Percentiles rank a stretch among this genome's conserved stretches.
Conservation (phyloP, 768 basidiomycete genomes). For the Rickenella mellea region DNA sequence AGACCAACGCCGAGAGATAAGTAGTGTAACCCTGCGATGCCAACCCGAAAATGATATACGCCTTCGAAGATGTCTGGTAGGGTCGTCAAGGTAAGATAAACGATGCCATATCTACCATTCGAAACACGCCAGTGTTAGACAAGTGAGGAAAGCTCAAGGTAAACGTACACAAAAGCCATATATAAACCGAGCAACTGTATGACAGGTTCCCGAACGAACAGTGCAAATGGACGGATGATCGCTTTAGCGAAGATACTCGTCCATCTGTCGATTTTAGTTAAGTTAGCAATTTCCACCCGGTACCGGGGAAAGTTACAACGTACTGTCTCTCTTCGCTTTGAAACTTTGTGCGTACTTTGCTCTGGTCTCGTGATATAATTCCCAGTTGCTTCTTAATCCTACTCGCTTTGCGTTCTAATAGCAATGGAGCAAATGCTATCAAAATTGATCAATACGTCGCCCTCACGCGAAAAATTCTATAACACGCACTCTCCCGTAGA, state of each 20-base stretch:
- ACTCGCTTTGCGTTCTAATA: conserved; percentile 41
- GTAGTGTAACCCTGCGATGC: conserved; percentile 19
- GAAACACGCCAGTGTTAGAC: too few species aligned
- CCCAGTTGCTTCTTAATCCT: conserved; percentile 35
- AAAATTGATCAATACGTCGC: neutral
- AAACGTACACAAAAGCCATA: conserved; percentile 18
- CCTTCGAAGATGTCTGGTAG: conserved; percentile 6
- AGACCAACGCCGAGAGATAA: conserved; percentile 21
- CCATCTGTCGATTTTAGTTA: conserved; percentile 1
- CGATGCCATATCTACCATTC: conserved; percentile 1
- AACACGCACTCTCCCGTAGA: conserved; percentile 51
- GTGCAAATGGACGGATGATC: conserved; percentile 22
- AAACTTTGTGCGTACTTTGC: conserved; percentile 37
- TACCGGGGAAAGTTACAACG: conserved; percentile 11
- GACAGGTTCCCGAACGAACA: conserved; percentile 18
- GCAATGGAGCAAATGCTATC: conserved; percentile 18
- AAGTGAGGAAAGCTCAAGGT: too few species aligned
- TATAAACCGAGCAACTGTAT: conserved; percentile 15
- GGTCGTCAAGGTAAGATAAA: conserved; percentile 2
- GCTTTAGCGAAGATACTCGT: conserved; percentile 18
- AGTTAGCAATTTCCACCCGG: neutral
- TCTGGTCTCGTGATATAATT: conserved; percentile 29
- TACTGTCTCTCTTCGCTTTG: conserved; percentile 36
- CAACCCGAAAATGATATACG: conserved; percentile 14
- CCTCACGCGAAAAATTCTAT: neutral